Percentiles rank a stretch among this genome's conserved stretches.
These are phyloP conservation scores for Penicillium italicum DNA, from an alignment of 2,329 filamentous ascomycete genomes.

Conservation along the genomic window DNA sequence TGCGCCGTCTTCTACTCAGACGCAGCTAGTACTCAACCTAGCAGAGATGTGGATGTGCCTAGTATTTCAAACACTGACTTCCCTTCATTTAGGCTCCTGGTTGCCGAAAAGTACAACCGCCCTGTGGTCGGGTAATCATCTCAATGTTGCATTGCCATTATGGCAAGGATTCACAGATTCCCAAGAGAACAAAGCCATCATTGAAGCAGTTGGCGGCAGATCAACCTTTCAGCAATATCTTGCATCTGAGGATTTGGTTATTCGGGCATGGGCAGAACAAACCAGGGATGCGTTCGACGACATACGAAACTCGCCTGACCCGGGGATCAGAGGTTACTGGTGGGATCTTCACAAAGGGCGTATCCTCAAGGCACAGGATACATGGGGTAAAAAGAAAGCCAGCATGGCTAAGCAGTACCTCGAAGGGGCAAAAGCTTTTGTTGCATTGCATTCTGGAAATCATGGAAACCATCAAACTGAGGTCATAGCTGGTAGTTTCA, in stretches of 20 bases:
- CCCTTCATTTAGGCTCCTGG: constrained; percentile 3
- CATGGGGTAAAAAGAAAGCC: not conserved
- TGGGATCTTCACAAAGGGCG: not conserved
- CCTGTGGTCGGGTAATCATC: constrained; percentile 9
- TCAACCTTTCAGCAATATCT: not conserved
- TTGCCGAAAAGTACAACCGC: not conserved
- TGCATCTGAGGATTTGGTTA: not conserved
- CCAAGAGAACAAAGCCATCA: not conserved
- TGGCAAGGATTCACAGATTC: constrained; percentile 6
- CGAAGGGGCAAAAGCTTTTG: not conserved
- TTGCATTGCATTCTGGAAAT: not conserved
- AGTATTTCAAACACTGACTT: constrained; percentile 10
- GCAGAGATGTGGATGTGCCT: constrained; percentile 13
- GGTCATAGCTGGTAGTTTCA: not conserved
- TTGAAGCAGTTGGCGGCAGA: not conserved
- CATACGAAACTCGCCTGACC: not conserved
- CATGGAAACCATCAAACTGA: not conserved
- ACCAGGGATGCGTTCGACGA: not conserved
- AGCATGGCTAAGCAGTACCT: not conserved
- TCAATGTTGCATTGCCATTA: constrained; percentile 13
- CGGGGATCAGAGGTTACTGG: not conserved
- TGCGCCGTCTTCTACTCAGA: not conserved
- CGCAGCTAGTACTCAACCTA: constrained; percentile 7
- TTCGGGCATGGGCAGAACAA: not conserved
- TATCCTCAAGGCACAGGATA: not conserved